Base-by-base conservation (phyloP, 441 rosid species). In the Adansonia madagascariensis region DNA sequence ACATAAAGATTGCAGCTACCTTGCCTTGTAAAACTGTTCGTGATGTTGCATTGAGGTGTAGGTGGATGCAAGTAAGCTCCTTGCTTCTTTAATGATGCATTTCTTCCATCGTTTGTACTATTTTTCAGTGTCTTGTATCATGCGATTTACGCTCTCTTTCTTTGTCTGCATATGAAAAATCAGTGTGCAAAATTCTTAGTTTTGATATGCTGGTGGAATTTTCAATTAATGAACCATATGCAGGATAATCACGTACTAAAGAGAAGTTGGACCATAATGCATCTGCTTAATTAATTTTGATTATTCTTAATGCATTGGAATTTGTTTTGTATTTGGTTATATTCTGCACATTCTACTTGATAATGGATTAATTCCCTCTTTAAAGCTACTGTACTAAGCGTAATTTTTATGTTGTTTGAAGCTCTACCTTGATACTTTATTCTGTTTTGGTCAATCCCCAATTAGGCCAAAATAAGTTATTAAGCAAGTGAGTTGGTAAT, bases 41-140 rank as follows among this genome's bases (percentile, higher is more conserved):
- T 31, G 99, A 97, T 87, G 98, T 97, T 86, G 98, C 99, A 73
- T 82, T 97, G 89, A 91, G 98, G 88, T 97, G 98, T 86, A 88
- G 97, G 79, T 97, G 98, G 98, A 86, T 93, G 95, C 91, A 83
- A 73, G 99, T 94, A 88, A 82, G 90, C 68, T 76, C 67, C 76
- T 72, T 4, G 90, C 65, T 74, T 70, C 75, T 72, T 6, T 47
- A 62, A 52, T 46, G 20, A 59, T 80, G 69, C 65, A 50, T 73
- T 79, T 50, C 55, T 18, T 39, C 14, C 22, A 22, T 52, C 17
- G 4, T 52, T 68, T 60, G 31, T 18, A 27, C 60, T 8, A 31
- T 31, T 41, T 62, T 59, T n/a, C 49, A 63, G 44, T 49, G 62
- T 77, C 59, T 11, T 71, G 15, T 82, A 22, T 20, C 43, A 24